Evolutionary conservation across 768 basidiomycete genomes (phyloP).

Genomic region (Lactarius sanguifluus): DNA sequence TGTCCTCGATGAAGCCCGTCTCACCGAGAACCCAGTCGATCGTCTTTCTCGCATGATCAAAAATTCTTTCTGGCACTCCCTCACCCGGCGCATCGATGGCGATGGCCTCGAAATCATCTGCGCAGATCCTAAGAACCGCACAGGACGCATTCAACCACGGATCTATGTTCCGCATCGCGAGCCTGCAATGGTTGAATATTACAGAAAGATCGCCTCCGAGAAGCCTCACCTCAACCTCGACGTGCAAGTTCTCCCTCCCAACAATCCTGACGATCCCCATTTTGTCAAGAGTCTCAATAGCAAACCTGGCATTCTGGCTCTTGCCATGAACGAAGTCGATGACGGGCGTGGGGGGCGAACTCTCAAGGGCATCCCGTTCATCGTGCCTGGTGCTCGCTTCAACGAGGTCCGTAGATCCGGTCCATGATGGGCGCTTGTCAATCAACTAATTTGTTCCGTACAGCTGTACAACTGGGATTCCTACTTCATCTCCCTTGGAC

Average conservation of each 20-base stretch:
- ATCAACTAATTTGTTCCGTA: neutral
- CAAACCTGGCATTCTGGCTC: conserved; percentile 89
- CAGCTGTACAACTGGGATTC: conserved; percentile 96
- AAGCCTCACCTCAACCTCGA: conserved; percentile 94
- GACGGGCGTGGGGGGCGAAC: conserved; percentile 76
- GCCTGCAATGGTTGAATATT: conserved; percentile 94
- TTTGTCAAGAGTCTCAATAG: conserved; percentile 93
- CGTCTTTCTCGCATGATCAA: conserved; percentile 96
- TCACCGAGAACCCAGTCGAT: conserved; percentile 97
- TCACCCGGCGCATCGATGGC: conserved; percentile 95
- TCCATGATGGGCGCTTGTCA: neutral
- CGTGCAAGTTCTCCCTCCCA: conserved; percentile 84
- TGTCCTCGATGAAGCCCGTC: conserved; percentile 96
- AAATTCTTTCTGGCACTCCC: conserved; percentile 96
- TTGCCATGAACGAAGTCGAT: conserved; percentile 92
- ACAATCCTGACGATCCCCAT: conserved; percentile 81
- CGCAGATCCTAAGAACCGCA: conserved; percentile 97
- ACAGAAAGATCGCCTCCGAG: conserved; percentile 82
- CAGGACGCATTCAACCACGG: conserved; percentile 82
- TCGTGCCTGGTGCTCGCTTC: conserved; percentile 94
- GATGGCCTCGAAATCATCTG: conserved; percentile 97
- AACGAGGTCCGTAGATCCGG: conserved; percentile 65
- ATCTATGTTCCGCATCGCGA: conserved; percentile 96
- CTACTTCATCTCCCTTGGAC: conserved; percentile 90
- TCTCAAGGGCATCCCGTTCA: conserved; percentile 92